Percentiles rank a stretch among this genome's conserved stretches.
Conservation (phyloP, 2,329 filamentous ascomycete genomes). For the Colletotrichum plurivorum region DNA sequence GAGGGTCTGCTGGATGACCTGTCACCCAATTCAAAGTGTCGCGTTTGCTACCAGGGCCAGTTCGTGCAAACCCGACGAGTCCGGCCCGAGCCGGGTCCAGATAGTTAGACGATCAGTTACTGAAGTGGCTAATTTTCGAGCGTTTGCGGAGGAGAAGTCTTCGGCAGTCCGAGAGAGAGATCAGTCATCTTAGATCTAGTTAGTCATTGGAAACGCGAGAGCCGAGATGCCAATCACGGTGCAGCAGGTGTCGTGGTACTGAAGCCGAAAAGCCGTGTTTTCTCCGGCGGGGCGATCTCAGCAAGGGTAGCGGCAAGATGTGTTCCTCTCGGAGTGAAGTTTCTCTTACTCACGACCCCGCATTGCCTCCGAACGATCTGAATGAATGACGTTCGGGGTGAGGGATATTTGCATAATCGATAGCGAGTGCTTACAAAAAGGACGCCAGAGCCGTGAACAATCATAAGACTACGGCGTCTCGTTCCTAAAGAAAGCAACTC, state of each 20-base stretch:
- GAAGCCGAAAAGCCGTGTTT: constrained; percentile 38
- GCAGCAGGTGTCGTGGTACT: neutral
- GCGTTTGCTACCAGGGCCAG: too few relatives aligned
- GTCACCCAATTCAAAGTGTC: too few relatives aligned
- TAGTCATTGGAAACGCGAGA: neutral
- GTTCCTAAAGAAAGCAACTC: neutral
- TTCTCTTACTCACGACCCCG: constrained; percentile 37
- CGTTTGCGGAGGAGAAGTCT: too few relatives aligned
- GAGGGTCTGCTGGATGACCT: too few relatives aligned
- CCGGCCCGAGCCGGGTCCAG: too few relatives aligned
- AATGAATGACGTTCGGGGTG: constrained; percentile 31
- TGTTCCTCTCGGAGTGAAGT: constrained; percentile 19
- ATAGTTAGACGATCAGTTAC: too few relatives aligned
- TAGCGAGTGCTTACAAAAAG: constrained; percentile 1
- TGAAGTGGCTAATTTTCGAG: too few relatives aligned
- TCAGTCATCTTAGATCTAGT: neutral
- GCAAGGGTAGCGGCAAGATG: constrained; percentile 14
- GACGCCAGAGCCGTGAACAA: neutral
- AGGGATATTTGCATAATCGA: constrained; percentile 10
- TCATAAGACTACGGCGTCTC: too few relatives aligned
- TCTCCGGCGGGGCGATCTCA: constrained; percentile 33
- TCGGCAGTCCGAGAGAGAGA: too few relatives aligned
- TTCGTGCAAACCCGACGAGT: too few relatives aligned
- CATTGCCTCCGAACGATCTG: constrained; percentile 14
- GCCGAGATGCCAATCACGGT: neutral